Evolutionary conservation across 208 protist genomes (phyloP), one percentile per base, ranked within the genome.

Genomic region (Leishmania braziliensis): DNA sequence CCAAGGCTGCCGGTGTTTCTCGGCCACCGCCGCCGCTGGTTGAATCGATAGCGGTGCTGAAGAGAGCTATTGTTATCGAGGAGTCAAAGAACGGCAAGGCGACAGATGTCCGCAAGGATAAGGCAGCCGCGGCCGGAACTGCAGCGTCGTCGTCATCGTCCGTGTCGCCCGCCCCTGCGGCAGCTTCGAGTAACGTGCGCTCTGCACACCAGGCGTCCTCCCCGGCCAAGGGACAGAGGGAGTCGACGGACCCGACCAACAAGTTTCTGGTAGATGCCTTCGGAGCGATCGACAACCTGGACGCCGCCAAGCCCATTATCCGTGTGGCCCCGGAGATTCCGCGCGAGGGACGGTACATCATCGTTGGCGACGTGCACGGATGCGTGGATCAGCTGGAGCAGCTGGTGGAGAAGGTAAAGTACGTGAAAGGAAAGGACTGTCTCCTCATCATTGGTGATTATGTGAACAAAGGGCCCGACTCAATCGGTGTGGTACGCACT

Each of bases 331-430:
- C 91, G 2, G 54, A 80, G 58, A 87, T 93, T 51, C 60, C 80
- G 4, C 56, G 36, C 6, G 88, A 83, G 26, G 91, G 85, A 29
- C 89, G 94, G 48, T 93, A 95, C 88, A 95, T 98, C 71, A 86
- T 98, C 43, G 89, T 98, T 12, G 95, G 96, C 60, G 96, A 98
- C 86, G 85, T 97, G n/a, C 95, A 98, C 86, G 96, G 95, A 71
- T 98, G 96, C 77, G 83, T 91, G 12, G 87, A 93, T 54, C 90
- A 97, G 81, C 88, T 98, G 53, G 86, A 94, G 80, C 84, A 87
- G 16, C 81, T 98, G 16, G 78, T 98, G 70, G 75, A 92, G 50
- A 95, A 95, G 79, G 91, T 96, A n/a, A 87, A 93, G 43, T 98
- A 95, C 80, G 74, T 86, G 71, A 75, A 90, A 43, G 93, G 86